A percentile compares a stretch with the other conserved stretches of the same genome.
Evolutionary conservation across 352 stramenopile species (phyloP).

Genomic region (Phytophthora syringae): DNA sequence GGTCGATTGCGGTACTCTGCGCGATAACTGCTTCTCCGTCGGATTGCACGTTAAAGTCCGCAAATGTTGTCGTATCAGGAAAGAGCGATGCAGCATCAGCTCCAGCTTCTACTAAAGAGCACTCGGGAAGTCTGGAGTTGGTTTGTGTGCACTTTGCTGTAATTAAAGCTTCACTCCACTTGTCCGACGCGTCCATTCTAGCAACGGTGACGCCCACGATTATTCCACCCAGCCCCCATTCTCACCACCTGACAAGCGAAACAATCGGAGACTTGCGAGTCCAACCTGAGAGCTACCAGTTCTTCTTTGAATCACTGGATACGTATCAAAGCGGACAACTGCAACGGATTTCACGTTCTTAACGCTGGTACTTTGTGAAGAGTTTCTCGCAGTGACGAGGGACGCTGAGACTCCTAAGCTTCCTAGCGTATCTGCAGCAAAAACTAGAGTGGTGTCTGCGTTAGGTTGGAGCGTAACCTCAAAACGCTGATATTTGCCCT

Average conservation of each 20-base stretch:
- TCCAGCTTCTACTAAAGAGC: conserved; percentile 26
- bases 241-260: conserved; percentile 63
- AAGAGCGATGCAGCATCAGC: conserved; percentile 41
- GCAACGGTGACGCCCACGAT: conserved; percentile 50
- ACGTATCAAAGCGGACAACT: conserved; percentile 49
- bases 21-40: conserved; percentile 42
- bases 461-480: conserved; percentile 39
- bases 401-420: conserved; percentile 21
- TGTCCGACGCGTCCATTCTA: conserved; percentile 15
- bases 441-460: conserved; percentile 57
- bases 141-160: conserved; percentile 20
- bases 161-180: conserved; percentile 51
- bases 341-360: conserved; percentile 38
- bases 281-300: conserved; percentile 66
- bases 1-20: conserved; percentile 45
- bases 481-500: conserved; percentile 41
- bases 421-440: conserved; percentile 19
- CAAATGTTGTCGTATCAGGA: conserved; percentile 35
- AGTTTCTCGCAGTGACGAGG: conserved; percentile 53
- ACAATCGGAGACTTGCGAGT: conserved; percentile 56
- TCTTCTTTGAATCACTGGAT: conserved; percentile 29
- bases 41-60: conserved; percentile 23
- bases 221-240: conserved; percentile 69
- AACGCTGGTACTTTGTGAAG: conserved; percentile 45
- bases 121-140: conserved; percentile 24